Evolutionary conservation across 768 basidiomycete species (phyloP).

Genomic region (Phylloporus scabripes): DNA sequence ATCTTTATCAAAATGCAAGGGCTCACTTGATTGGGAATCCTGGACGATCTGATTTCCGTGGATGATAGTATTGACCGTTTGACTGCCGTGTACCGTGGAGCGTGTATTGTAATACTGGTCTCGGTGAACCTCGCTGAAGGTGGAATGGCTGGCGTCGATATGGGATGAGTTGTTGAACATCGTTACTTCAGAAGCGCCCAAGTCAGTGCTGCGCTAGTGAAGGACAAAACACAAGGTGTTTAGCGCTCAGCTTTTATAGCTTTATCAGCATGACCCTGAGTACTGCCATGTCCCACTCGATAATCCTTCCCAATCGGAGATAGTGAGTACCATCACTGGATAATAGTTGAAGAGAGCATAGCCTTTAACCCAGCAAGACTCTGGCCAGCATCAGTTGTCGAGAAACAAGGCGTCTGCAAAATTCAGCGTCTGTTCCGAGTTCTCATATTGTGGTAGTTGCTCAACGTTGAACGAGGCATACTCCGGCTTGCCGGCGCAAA

Average conservation of each 20-base stretch:
- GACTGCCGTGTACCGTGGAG: slow-evolving; percentile 14
- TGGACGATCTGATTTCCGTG: slow-evolving; percentile 19
- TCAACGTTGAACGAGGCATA: too few species aligned
- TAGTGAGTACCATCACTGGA: not conserved
- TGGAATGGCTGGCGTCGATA: slow-evolving; percentile 10
- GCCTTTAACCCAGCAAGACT: too few species aligned
- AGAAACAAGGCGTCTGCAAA: too few species aligned
- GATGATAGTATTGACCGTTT: slow-evolving; percentile 13
- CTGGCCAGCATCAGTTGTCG: too few species aligned
- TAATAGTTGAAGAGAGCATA: too few species aligned
- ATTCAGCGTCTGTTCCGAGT: too few species aligned
- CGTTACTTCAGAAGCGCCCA: not conserved
- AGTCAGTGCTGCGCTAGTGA: not conserved
- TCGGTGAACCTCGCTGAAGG: slow-evolving; percentile 15
- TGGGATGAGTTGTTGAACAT: slow-evolving; percentile 17
- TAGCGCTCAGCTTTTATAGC: not conserved
- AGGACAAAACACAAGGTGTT: not conserved
- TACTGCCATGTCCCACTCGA: not conserved
- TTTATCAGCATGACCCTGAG: not conserved
- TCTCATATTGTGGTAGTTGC: too few species aligned
- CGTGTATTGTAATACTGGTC: slow-evolving; percentile 10
- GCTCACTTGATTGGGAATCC: slow-evolving; percentile 6
- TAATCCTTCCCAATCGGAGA: not conserved
- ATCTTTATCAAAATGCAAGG: not conserved
- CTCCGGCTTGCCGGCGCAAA: too few species aligned